A percentile compares a stretch with the other conserved stretches of the same genome.
Evolutionary conservation across 805 yeast genomes (phyloP).

Genomic region (Sugiyamaella smithiae): DNA sequence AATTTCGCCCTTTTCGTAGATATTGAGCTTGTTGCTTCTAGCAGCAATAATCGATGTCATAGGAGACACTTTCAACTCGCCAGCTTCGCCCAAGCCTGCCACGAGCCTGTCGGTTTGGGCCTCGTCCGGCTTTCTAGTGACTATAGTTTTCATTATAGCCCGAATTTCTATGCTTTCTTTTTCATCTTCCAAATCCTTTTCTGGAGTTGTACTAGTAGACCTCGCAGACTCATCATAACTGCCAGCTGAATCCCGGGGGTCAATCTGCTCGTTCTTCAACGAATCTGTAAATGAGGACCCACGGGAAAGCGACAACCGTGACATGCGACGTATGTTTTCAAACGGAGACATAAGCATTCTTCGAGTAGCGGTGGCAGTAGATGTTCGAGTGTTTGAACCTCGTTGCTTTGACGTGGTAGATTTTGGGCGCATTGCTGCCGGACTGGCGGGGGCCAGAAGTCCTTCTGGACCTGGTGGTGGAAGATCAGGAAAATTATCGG

Average conservation of each 20-base stretch:
- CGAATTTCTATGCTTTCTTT: slow-evolving; percentile 12
- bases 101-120: slow-evolving; percentile 10
- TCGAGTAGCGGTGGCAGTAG: slow-evolving; percentile 20
- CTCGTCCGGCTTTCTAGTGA: slow-evolving; percentile 11
- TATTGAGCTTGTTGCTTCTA: slow-evolving; percentile 35
- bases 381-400: slow-evolving; percentile 3
- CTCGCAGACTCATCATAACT: neutral
- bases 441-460: neutral
- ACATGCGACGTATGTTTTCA: slow-evolving; percentile 13
- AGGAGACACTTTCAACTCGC: slow-evolving; percentile 14
- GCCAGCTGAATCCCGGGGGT: neutral
- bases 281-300: neutral
- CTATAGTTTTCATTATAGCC: slow-evolving; percentile 18
- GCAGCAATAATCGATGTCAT: slow-evolving; percentile 26
- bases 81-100: slow-evolving; percentile 11
- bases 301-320: slow-evolving; percentile 6
- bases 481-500: neutral
- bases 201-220: neutral
- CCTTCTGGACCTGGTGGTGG: neutral
- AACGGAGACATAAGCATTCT: slow-evolving; percentile 24
- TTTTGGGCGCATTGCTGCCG: slow-evolving; percentile 17
- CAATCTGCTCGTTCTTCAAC: slow-evolving; percentile 10
- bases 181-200: neutral
- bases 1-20: slow-evolving; percentile 63
- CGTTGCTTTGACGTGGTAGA: slow-evolving; percentile 18